Evolutionary conservation across 108 stramenopile species (phyloP).

Genomic region (Stephanodiscus minutulus): DNA sequence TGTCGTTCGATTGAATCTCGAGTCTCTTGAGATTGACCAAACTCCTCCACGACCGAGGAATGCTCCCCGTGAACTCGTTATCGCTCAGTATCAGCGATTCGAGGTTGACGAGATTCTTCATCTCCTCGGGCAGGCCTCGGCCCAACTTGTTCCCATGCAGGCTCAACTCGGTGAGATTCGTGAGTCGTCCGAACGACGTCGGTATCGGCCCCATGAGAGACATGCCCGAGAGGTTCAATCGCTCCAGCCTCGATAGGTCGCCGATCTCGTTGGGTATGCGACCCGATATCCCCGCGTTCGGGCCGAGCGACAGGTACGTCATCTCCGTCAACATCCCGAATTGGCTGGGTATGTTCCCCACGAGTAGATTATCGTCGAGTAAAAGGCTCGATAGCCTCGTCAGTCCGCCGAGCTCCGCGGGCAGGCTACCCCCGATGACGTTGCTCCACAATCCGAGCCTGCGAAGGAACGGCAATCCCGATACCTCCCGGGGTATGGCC

Average conservation of each 20-base stretch:
- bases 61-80: constrained; percentile 32
- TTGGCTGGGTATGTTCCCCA: constrained; percentile 36
- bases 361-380: constrained; percentile 41
- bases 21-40: constrained; percentile 28
- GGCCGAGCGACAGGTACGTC: constrained; percentile 29
- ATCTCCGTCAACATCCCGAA: constrained; percentile 37
- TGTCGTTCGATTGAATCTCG: constrained; percentile 10
- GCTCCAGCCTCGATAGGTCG: constrained; percentile 1
- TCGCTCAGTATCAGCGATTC: constrained; percentile 28
- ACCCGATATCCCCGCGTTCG: constrained; percentile 24
- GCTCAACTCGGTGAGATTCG: constrained; percentile 23
- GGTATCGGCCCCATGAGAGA: neutral
- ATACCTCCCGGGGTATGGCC: constrained; percentile 30
- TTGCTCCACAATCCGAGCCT: constrained; percentile 50
- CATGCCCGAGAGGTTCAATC: constrained; percentile 5
- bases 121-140: constrained; percentile 14
- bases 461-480: constrained; percentile 32
- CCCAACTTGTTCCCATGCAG: constrained; percentile 15
- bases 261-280: constrained; percentile 33
- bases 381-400: constrained; percentile 23
- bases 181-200: neutral
- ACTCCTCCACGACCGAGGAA: constrained; percentile 30
- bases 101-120: constrained; percentile 16
- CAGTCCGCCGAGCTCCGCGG: constrained; percentile 31
- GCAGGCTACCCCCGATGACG: constrained; percentile 31